Base-by-base conservation (phyloP, 2,329 filamentous ascomycete genomes). In the Alternaria burnsii region DNA sequence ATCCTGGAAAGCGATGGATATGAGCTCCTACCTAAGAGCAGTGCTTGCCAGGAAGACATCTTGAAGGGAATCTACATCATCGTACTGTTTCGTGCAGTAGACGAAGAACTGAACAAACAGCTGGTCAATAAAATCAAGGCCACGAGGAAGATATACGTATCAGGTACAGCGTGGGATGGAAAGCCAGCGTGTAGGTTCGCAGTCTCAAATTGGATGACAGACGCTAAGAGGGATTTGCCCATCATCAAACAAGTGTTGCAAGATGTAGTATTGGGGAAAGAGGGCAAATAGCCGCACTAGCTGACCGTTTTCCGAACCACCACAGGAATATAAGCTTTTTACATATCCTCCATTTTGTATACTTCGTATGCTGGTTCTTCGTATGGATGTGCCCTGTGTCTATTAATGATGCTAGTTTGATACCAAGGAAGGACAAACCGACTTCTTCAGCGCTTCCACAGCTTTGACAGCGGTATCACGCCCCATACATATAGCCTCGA, bases 161-260 rank as follows among this genome's bases (percentile, higher is more conserved):
- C 91, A 61, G 91, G 91, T 0, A 97, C 92, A 12, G 84, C 80
- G 46, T 97, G 93, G 93, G 82, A 88, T 42, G 91, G 90, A 0
- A 80, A 83, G 58, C 86, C 89, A 58, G 94, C 94, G 9, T 90
- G 89, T 62, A 85, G 94, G n/a, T 87, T 97, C 68, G 94, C 94
- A 0, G 88, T 97, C 42, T 90, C 91, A 40, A 97, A 91, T 72
- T 97, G 93, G 92, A 87, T 87, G 76, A 89, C 91, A 2, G 84
- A 94, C 71, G 83, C 89, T 0, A 83, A 88, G 48, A 83, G 84
- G 61, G 93, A 97, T 73, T 80, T 89, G 61, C 80, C 78, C 20
- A 76, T 92, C n/a, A 85, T 96, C 16, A 84, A 81, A 62, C 80
- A 83, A 5, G 88, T 94, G 3, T 76, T 97, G 69, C 80, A 82